These are phyloP conservation scores for Naganishia antarctica DNA, from an alignment of 768 basidiomycete species.

Conservation along the genomic window DNA sequence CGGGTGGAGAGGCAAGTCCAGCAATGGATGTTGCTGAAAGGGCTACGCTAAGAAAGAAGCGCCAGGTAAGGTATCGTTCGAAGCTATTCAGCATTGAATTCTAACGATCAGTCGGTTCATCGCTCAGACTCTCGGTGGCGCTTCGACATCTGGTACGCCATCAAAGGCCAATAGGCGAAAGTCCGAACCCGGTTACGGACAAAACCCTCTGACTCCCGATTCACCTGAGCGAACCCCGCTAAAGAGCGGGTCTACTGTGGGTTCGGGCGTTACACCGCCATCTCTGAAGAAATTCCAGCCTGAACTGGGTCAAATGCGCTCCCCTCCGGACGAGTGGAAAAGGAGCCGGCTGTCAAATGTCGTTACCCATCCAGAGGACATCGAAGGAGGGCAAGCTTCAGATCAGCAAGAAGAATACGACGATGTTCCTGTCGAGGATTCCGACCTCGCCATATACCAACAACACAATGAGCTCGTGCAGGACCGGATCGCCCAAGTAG, in stretches of 20 bases:
- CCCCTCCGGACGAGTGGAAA: constrained; percentile 19
- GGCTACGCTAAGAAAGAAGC: constrained; percentile 35
- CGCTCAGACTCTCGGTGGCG: constrained; percentile 8
- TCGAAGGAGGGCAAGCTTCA: neutral
- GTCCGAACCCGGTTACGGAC: constrained; percentile 14
- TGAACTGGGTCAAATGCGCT: constrained; percentile 16
- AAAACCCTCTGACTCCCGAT: neutral
- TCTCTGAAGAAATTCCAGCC: constrained; percentile 18
- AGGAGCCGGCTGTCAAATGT: constrained; percentile 19
- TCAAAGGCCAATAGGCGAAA: constrained; percentile 7
- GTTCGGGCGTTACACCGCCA: neutral
- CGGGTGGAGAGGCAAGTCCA: constrained; percentile 38
- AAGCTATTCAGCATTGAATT: neutral
- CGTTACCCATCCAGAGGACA: neutral
- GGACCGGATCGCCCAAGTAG: neutral
- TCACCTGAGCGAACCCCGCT: constrained; percentile 2
- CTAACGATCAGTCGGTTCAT: too few species aligned
- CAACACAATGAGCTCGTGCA: constrained; percentile 8
- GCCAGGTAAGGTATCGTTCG: constrained; percentile 29
- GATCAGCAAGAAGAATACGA: neutral
- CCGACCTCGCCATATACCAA: constrained; percentile 11
- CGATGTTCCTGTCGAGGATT: neutral
- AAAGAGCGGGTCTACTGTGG: neutral
- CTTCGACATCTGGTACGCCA: neutral
- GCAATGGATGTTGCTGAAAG: constrained; percentile 28